Conservation (phyloP, 2,329 filamentous ascomycete species). For the Penicillium sp. region DNA sequence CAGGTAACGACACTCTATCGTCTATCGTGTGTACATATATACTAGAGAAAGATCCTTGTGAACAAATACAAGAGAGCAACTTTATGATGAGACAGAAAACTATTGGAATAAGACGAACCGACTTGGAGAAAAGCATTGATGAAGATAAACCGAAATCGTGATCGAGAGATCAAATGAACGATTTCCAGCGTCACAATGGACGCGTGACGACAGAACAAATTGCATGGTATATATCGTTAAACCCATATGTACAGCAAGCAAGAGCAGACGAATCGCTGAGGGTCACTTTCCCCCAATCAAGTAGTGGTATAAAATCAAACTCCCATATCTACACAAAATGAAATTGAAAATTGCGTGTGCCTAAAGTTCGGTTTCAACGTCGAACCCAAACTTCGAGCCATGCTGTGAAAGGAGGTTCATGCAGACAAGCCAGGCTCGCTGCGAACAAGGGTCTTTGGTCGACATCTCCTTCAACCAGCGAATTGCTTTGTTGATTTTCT, state of each 20-base stretch:
- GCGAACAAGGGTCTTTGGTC: constrained; percentile 32
- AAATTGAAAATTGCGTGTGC: neutral
- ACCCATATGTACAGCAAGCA: neutral
- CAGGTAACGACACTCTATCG: neutral
- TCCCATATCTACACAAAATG: neutral
- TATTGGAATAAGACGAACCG: neutral
- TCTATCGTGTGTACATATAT: neutral
- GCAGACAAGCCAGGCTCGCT: constrained; percentile 36
- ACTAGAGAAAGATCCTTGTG: neutral
- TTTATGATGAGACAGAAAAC: neutral
- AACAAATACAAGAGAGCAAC: neutral
- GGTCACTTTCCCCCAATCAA: neutral
- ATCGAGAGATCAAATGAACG: neutral
- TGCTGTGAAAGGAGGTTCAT: constrained; percentile 25
- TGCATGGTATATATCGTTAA: neutral
- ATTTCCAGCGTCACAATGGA: neutral
- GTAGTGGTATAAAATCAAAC: neutral
- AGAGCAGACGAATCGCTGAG: neutral
- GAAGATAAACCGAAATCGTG: neutral
- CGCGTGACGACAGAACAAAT: neutral
- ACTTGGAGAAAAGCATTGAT: neutral
- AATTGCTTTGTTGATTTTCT: constrained; percentile 34
- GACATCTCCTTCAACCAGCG: constrained; percentile 40
- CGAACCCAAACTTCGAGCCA: constrained; percentile 13
- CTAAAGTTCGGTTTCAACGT: constrained; percentile 4